Evolutionary conservation across 345 rosid genomes (phyloP).

Genomic region (Limnanthes douglasii): DNA sequence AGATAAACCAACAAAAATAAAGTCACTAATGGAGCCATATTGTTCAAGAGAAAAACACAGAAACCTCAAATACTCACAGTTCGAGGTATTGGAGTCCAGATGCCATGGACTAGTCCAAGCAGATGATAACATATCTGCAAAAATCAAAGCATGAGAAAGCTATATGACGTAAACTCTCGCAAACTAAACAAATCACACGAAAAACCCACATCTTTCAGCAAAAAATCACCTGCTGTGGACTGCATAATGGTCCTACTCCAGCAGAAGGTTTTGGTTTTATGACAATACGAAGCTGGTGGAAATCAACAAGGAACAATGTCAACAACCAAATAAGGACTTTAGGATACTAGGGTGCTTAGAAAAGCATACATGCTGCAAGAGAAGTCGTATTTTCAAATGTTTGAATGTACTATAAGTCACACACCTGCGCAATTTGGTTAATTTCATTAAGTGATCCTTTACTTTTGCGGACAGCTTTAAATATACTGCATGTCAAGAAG

Average conservation of each 20-base stretch:
- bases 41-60: slow-evolving; percentile 8
- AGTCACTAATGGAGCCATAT: background rate
- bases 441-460: slow-evolving; percentile 70
- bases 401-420: slow-evolving; percentile 14
- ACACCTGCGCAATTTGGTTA: slow-evolving; percentile 96
- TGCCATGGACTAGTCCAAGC: slow-evolving; percentile 90
- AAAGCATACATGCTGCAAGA: too few relatives aligned
- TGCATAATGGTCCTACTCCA: slow-evolving; percentile 72
- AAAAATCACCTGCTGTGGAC: slow-evolving; percentile 70
- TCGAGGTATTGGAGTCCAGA: slow-evolving; percentile 95
- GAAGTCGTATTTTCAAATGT: slow-evolving; percentile 2
- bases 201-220: slow-evolving; percentile 9
- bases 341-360: too few relatives aligned
- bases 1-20: slow-evolving; percentile 12
- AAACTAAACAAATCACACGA: slow-evolving; percentile 5
- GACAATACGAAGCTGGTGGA: slow-evolving; percentile 72
- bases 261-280: slow-evolving; percentile 64
- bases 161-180: slow-evolving; percentile 6
- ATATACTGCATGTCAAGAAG: slow-evolving; percentile 40
- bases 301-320: slow-evolving; percentile 15
- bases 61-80: slow-evolving; percentile 46
- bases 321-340: slow-evolving; percentile 4
- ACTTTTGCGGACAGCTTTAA: slow-evolving; percentile 72
- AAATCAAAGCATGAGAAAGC: slow-evolving; percentile 12
- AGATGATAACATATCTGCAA: slow-evolving; percentile 95